Evolutionary conservation across 805 yeast species (phyloP), one percentile per base, ranked within the genome.

Genomic region (Starmerella stigmatis): DNA sequence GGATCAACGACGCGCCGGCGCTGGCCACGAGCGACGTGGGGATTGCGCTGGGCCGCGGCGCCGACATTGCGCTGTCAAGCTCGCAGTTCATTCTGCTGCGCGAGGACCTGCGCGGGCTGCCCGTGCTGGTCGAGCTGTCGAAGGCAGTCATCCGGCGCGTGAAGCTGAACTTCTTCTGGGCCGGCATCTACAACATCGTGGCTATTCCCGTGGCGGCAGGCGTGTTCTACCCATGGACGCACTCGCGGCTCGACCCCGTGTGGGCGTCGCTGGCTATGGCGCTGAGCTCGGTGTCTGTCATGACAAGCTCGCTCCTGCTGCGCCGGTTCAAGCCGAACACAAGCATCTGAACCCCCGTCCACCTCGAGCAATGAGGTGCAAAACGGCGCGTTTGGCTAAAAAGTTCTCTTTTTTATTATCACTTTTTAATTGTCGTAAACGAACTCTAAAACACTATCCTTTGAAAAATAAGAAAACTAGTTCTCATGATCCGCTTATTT

Each of bases 121-220:
- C 79, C 29, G 72, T 76, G 0, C 63, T 82, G 30, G 59, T 82
- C 25, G 82, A 80, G 47, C 74, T 89, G 11, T 78, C 94, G 0
- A 66, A 69, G 36, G 72, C 70, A 27, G 86, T 95, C 0, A 81
- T 88, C 60, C 62, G 63, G 28, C 74, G 86, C 51, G 83, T 89
- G 52, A 82, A 81, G 59, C 59, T 79, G 63, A 92, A 92, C 61
- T 84, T 89, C 54, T 61, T 82, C 46, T 83, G 96, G 81, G 96
- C 97, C 1, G 73, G 80, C 8, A 66, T 86, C 34, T 89, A 89
- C 64, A 89, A 89, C 57, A 33, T 82, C 15, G 66, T 83, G 23
- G 89, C 92, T 80, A 71, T 89, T 28, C 98, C 97, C 2, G 73
- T 89, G 54, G 96, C 97, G 0, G 89, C 94, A 79, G 96, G 96